phyloP scores from a whole-genome alignment of 129 eudicot species.

The Silybum marianum region DNA sequence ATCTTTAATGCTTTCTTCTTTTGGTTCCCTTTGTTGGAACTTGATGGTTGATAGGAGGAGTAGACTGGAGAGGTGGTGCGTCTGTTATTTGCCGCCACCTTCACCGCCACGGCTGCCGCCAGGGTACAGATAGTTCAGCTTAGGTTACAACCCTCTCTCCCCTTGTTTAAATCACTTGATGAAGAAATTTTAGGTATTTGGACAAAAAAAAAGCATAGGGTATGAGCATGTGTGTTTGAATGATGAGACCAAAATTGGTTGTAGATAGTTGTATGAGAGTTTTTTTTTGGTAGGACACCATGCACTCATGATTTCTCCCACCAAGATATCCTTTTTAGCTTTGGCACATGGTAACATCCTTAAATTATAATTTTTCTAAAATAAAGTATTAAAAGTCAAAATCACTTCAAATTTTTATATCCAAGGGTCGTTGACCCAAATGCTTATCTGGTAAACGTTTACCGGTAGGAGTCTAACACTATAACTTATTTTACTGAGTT shows the following conservation, averaged over 20 bases:
- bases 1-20: slow-evolving; percentile 5
- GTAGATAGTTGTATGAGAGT: slow-evolving; percentile 13
- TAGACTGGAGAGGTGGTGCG: slow-evolving; percentile 45
- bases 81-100: slow-evolving; percentile 27
- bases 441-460: too few relatives aligned
- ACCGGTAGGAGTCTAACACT: too few relatives aligned
- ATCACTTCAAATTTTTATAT: too few relatives aligned
- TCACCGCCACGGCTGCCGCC: slow-evolving; percentile 21
- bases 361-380: too few relatives aligned
- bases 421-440: too few relatives aligned
- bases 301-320: slow-evolving; percentile 34
- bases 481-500: too few relatives aligned
- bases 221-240: background rate
- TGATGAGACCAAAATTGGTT: slow-evolving; percentile 27
- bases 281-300: slow-evolving; percentile 29
- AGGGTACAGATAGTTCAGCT: slow-evolving; percentile 24
- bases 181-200: background rate
- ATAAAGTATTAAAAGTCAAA: too few relatives aligned
- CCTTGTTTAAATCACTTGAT: background rate
- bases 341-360: background rate
- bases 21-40: slow-evolving; percentile 38
- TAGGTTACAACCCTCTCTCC: background rate
- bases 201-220: background rate
- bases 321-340: slow-evolving; percentile 15
- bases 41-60: slow-evolving; percentile 54